Conservation (phyloP, 75 land plant species). For the Picea glauca region DNA sequence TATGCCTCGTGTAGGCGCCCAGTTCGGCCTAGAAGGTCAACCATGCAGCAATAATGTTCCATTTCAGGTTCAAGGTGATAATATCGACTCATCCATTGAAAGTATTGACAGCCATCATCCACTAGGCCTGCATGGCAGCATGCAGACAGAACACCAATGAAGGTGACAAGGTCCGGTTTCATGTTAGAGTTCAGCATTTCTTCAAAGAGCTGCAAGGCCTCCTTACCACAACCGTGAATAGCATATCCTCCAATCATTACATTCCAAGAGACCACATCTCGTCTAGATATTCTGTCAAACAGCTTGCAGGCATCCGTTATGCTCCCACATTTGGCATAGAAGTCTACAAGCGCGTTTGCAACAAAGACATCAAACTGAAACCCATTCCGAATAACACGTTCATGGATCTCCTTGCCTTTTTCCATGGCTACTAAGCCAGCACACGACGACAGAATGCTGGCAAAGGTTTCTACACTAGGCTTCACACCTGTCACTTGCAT, state of each 20-base stretch:
- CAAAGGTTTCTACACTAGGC: constrained; percentile 3
- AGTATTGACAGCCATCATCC: neutral
- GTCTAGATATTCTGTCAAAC: constrained; percentile 1
- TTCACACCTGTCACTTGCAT: constrained; percentile 9
- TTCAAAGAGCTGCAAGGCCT: constrained; percentile 4
- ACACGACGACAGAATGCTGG: constrained; percentile 1
- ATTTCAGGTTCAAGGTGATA: constrained; percentile 1
- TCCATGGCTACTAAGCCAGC: neutral
- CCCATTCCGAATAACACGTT: neutral
- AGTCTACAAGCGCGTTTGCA: constrained; percentile 9
- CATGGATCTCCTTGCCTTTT: constrained; percentile 8
- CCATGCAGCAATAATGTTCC: constrained; percentile 14
- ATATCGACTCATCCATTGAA: constrained; percentile 2
- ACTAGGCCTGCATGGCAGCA: constrained; percentile 18
- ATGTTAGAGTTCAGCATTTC: constrained; percentile 2
- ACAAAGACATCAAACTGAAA: neutral
- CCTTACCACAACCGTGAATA: constrained; percentile 1
- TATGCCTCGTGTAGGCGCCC: constrained; percentile 11
- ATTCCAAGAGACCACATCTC: constrained; percentile 2
- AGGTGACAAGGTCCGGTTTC: constrained; percentile 4
- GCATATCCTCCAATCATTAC: constrained; percentile 12
- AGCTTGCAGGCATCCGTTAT: neutral
- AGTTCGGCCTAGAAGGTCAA: constrained; percentile 10
- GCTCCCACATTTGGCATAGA: constrained; percentile 17
- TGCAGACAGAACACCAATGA: constrained; percentile 9